phyloP scores from a whole-genome alignment of 768 basidiomycete genomes.

The Pisolithus microcarpus region DNA sequence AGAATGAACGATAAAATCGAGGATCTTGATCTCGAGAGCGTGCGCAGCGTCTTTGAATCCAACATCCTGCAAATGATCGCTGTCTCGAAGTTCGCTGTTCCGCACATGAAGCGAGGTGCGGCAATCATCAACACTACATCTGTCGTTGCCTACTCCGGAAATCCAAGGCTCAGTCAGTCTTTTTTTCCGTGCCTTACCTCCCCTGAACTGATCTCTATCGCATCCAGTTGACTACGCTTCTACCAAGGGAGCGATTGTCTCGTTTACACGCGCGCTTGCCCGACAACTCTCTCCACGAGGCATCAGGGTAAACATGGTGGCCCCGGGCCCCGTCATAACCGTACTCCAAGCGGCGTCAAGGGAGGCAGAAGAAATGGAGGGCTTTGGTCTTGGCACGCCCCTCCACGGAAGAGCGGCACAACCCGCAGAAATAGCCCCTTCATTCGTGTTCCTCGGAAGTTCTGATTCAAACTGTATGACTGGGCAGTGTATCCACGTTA shows the following conservation, averaged over 20 bases:
- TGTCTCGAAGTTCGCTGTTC: constrained; percentile 47
- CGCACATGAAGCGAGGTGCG: constrained; percentile 51
- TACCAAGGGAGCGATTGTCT: constrained; percentile 55
- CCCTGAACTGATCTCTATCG: constrained; percentile 6
- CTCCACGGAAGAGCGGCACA: constrained; percentile 44
- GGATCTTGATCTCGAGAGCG: constrained; percentile 44
- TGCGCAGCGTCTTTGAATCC: constrained; percentile 46
- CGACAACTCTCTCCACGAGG: constrained; percentile 47
- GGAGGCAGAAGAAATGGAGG: constrained; percentile 49
- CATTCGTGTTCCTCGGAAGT: constrained; percentile 50
- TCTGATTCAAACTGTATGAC: constrained; percentile 35
- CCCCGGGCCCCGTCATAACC: constrained; percentile 50
- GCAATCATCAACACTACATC: constrained; percentile 58
- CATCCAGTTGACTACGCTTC: constrained; percentile 42
- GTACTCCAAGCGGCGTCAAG: constrained; percentile 53
- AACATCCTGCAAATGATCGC: constrained; percentile 60
- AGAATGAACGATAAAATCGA: constrained; percentile 39
- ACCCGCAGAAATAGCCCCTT: constrained; percentile 45
- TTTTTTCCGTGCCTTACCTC: neutral
- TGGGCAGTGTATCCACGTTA: constrained; percentile 32
- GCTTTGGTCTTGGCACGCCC: constrained; percentile 41
- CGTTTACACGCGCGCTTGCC: constrained; percentile 51
- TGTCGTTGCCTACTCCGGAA: constrained; percentile 40
- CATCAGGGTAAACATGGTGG: constrained; percentile 49
- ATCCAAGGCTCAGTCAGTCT: constrained; percentile 26